phyloP scores from a whole-genome alignment of 345 rosid species.

The Heritiera fomes region DNA sequence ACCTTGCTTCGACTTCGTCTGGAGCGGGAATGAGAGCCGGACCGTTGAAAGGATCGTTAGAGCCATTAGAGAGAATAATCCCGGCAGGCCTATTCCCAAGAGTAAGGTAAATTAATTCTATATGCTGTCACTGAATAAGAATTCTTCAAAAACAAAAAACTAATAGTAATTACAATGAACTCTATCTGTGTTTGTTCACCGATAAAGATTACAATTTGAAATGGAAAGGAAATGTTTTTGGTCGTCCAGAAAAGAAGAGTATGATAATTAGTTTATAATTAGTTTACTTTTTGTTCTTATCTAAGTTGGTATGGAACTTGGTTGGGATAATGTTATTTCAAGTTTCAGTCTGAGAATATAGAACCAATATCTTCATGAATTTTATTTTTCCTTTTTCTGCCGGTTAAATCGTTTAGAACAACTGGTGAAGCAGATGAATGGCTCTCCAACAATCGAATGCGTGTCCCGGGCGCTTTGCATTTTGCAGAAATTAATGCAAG shows the following conservation, averaged over 20 bases:
- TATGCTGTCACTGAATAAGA: neutral
- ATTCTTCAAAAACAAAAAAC: neutral
- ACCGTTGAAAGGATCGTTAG: slow-evolving; percentile 35
- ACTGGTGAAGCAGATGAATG: slow-evolving; percentile 60
- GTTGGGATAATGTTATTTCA: neutral
- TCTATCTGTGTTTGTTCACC: neutral
- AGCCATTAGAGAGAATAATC: slow-evolving; percentile 65
- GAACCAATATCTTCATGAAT: too few relatives aligned
- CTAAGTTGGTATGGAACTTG: neutral
- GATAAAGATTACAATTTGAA: neutral
- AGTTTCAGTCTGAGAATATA: too few relatives aligned
- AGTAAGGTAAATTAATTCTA: slow-evolving; percentile 42
- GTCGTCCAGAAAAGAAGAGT: neutral
- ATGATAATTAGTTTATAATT: neutral
- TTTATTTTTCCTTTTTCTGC: slow-evolving; percentile 10
- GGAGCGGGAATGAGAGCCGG: slow-evolving; percentile 72
- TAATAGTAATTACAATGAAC: neutral
- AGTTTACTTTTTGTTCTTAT: neutral
- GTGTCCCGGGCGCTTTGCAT: slow-evolving; percentile 76
- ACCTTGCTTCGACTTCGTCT: slow-evolving; percentile 84
- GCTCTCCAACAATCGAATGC: slow-evolving; percentile 63
- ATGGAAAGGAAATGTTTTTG: neutral
- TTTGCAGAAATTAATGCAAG: slow-evolving; percentile 54
- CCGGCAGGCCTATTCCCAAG: slow-evolving; percentile 60
- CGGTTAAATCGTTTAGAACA: slow-evolving; percentile 63